Percentiles rank a stretch among this genome's conserved stretches.
phyloP scores from a whole-genome alignment of 495 filamentous ascomycete species.

The Xylaria bambusicola region DNA sequence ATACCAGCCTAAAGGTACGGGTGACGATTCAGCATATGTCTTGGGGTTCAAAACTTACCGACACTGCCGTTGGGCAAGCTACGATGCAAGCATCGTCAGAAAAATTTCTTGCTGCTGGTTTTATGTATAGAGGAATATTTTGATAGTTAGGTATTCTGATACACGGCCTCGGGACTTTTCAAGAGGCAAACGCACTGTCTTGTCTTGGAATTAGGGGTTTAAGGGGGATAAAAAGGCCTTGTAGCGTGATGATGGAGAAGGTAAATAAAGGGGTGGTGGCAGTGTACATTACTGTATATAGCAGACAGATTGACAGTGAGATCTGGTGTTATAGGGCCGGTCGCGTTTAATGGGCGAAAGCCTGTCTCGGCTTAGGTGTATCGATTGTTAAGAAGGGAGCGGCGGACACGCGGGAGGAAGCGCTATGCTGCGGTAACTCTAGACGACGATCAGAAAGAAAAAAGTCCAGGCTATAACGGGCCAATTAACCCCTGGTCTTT shows the following conservation, averaged over 20 bases:
- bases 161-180: neutral
- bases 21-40: neutral
- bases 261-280: slow-evolving; percentile 3
- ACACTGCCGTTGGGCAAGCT: slow-evolving; percentile 14
- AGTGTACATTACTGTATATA: slow-evolving; percentile 1
- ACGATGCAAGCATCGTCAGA: slow-evolving; percentile 19
- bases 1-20: neutral
- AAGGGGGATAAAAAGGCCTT: slow-evolving; percentile 3
- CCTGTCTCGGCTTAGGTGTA: slow-evolving; percentile 13
- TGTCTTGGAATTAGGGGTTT: slow-evolving; percentile 4
- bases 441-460: slow-evolving; percentile 15
- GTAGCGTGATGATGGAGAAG: slow-evolving; percentile 6
- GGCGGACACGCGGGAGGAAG: slow-evolving; percentile 7
- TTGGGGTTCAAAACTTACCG: neutral
- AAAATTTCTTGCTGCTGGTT: neutral
- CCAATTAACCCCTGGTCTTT: slow-evolving; percentile 18
- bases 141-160: slow-evolving; percentile 2
- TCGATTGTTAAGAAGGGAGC: slow-evolving; percentile 8
- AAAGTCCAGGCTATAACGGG: neutral
- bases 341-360: slow-evolving; percentile 13
- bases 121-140: neutral
- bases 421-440: slow-evolving; percentile 15
- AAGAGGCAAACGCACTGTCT: slow-evolving; percentile 9
- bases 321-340: slow-evolving; percentile 14
- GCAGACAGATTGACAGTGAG: slow-evolving; percentile 6